Conservation (phyloP, 2,329 filamentous ascomycete species). For the Epichloe gansuensis region DNA sequence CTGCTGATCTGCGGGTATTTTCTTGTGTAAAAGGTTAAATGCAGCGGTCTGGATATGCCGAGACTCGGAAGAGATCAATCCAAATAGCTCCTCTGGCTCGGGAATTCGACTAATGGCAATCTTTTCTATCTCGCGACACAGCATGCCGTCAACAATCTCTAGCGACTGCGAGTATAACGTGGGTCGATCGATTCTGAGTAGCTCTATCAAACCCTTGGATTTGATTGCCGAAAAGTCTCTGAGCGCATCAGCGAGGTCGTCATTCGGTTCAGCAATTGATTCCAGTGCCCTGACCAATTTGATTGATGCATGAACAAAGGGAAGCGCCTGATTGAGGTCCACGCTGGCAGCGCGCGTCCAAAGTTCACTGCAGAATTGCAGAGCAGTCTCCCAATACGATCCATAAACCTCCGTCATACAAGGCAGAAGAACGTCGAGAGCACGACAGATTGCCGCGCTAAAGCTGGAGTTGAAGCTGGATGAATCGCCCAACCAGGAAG, state of each 20-base stretch:
- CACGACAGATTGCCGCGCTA: conserved; percentile 40
- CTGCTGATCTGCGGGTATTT: conserved; percentile 68
- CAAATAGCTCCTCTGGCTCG: conserved; percentile 57
- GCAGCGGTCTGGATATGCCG: conserved; percentile 65
- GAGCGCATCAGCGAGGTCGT: conserved; percentile 70
- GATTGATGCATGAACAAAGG: conserved; percentile 59
- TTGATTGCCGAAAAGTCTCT: conserved; percentile 44
- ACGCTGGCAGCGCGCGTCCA: conserved; percentile 39
- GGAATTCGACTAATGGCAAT: conserved; percentile 49
- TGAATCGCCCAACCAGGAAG: conserved; percentile 51
- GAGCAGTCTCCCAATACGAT: conserved; percentile 62
- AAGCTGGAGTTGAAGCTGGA: conserved; percentile 31
- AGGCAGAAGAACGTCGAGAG: conserved; percentile 51
- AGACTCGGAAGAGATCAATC: conserved; percentile 63
- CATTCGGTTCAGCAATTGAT: conserved; percentile 59
- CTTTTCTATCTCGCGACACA: conserved; percentile 55
- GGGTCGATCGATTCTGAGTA: conserved; percentile 43
- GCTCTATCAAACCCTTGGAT: conserved; percentile 43
- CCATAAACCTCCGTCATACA: conserved; percentile 74
- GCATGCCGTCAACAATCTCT: conserved; percentile 60
- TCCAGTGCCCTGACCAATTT: conserved; percentile 55
- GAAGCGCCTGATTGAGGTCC: conserved; percentile 35
- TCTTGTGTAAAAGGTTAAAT: conserved; percentile 65
- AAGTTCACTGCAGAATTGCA: conserved; percentile 44
- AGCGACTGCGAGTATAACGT: conserved; percentile 45